These are phyloP conservation scores for Mucor piriformis DNA, from an alignment of 371 early-diverging fungal species.

Conservation along the genomic window DNA sequence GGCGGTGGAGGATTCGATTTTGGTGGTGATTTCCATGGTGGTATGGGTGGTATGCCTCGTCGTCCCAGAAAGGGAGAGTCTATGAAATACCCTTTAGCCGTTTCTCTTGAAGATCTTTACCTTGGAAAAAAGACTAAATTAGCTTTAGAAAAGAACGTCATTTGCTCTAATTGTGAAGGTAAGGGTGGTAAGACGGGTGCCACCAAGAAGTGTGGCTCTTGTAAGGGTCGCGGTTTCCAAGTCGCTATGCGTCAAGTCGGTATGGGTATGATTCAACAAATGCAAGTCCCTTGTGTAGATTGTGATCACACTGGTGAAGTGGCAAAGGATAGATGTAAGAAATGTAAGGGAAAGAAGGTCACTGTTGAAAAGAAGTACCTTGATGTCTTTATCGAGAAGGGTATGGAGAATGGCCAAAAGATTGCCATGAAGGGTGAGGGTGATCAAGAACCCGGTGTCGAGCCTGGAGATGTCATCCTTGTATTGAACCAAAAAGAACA, in stretches of 20 bases:
- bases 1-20: slow-evolving; percentile 43
- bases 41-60: slow-evolving; percentile 53
- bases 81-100: slow-evolving; percentile 79
- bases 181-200: slow-evolving; percentile 80
- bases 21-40: slow-evolving; percentile 52
- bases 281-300: slow-evolving; percentile 63
- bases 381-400: slow-evolving; percentile 90
- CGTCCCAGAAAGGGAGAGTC: slow-evolving; percentile 81
- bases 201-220: slow-evolving; percentile 75
- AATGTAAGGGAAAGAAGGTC: slow-evolving; percentile 85
- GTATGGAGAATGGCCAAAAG: slow-evolving; percentile 89
- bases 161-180: slow-evolving; percentile 73
- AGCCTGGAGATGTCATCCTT: slow-evolving; percentile 89
- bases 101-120: slow-evolving; percentile 87
- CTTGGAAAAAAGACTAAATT: slow-evolving; percentile 85
- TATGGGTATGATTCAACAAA: slow-evolving; percentile 95
- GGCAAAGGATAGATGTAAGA: slow-evolving; percentile 86
- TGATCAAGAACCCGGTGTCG: slow-evolving; percentile 73
- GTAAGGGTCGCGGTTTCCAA: slow-evolving; percentile 91
- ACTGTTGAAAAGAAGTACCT: slow-evolving; percentile 84
- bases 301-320: slow-evolving; percentile 34
- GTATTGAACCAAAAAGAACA: slow-evolving; percentile 86
- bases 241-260: slow-evolving; percentile 92
- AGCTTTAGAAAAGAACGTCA: slow-evolving; percentile 80
- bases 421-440: slow-evolving; percentile 91